Base-by-base conservation (phyloP, 2,329 filamentous ascomycete species). In the Pseudogymnoascus sp. region DNA sequence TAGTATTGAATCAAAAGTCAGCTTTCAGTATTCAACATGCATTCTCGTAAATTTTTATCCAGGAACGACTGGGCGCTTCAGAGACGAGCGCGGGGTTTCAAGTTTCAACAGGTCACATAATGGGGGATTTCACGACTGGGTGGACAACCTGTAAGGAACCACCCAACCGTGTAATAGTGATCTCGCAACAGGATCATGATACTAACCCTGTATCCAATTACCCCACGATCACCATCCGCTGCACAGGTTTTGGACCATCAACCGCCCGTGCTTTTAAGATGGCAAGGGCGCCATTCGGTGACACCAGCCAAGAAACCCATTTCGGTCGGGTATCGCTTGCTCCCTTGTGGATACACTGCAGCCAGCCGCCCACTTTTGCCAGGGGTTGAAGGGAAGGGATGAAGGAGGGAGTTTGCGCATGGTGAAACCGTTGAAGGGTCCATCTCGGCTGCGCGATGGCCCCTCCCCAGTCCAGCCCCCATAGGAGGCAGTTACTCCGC, bases 321-420 rank as follows among this genome's bases (percentile, higher is more conserved):
- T 33, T 33, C 50, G 26, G 50, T 57, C 28, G 50, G 50, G 50
- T 57, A 33, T 57, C 50, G 50, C 50, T 57, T 57, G 26, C 50
- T 57, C 50, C 28, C 50, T 57, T 57, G 50, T 57, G 50, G 50
- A 57, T 57, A 57, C 50, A 57, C 50, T 57, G n/a, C 28, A 57
- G 50, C 50, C 28, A 57, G 50, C 50, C 50, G 50, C 50, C 26
- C 28, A 57, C 47, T 53, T 19, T 53, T 53, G 47, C 26, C 47
- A 4, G 47, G 47, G 47, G 47, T 6, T 11, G 26, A 2, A 26
- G 47, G 47, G 47, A 7, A 31, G 26, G 28, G 50, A 33, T 28
- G 15, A n/a, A 53, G 47, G 47, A 53, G 47, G 28, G 50, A 57
- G 26, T 57, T 11, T 33, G 50, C 47, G 23, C 50, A 57, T 57